Evolutionary conservation across 768 basidiomycete genomes (phyloP), one percentile per base, ranked within the genome.

Genomic region (Tylopilus felleus): DNA sequence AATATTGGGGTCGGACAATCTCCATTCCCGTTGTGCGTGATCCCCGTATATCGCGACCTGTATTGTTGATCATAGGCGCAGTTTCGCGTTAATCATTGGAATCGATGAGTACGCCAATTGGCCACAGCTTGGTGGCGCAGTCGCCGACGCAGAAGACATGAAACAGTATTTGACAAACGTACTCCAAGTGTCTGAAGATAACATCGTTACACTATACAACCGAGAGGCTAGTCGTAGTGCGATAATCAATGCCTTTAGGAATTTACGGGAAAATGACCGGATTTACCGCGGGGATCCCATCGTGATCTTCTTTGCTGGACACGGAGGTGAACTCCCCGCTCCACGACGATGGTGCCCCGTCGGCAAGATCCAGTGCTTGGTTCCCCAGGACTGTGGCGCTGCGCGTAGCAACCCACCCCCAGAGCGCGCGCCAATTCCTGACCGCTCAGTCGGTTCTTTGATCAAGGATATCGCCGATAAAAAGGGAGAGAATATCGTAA

Each of bases 261-360:
- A 35, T 5, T 67, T 80, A 52, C 38, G 39, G 4, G 47, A 52
- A 9, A 60, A 77, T 8, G 29, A 52, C 7, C 62, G 67, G n/a
- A 67, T 71, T 35, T 39, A 52, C 0, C 48, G 67, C 21, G 64
- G 68, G 10, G 69, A 71, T 47, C 67, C 74, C 4, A 74, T 79
- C 22, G 40, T 78, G 33, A 73, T 79, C 31, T 79, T 72, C 56
- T 80, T 69, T 44, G 71, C 77, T 19, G 78, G 77, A 14, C 78
- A 79, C 48, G 78, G 77, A 14, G 60, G 71, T 2, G 57, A 72
- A 43, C 57, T 60, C 7, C 25, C 57, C 1, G 65, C 69, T 41
- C 77, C 76, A 57, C 43, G 0, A 70, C 70, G 21, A 2, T 52
- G 45, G 45, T 3, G 21, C 17, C 16, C 6, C 6, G 65, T 68